Evolutionary conservation across 2,329 filamentous ascomycete genomes (phyloP).

Genomic region (Verticillium klebahnii): DNA sequence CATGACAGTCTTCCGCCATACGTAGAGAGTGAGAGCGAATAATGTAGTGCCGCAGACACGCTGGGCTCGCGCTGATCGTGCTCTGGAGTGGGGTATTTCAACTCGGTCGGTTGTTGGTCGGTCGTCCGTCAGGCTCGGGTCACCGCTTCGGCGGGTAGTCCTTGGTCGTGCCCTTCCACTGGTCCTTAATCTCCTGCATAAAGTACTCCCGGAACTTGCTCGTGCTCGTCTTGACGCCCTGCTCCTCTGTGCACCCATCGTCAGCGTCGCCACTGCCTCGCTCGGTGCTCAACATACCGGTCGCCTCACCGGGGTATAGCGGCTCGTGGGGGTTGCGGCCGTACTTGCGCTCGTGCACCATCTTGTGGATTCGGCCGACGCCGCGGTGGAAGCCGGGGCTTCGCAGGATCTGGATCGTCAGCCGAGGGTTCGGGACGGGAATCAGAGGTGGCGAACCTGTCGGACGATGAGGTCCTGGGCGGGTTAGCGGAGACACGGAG

Average conservation of each 20-base stretch:
- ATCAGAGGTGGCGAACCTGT: background rate
- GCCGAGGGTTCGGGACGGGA: background rate
- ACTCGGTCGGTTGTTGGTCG: background rate
- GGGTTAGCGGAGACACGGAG: background rate
- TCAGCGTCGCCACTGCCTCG: background rate
- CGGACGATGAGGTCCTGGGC: background rate
- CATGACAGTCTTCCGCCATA: background rate
- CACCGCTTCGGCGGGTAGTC: conserved; percentile 22
- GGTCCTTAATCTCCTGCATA: conserved; percentile 45
- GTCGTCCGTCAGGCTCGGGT: background rate
- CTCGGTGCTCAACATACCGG: conserved; percentile 26
- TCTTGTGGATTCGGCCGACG: conserved; percentile 47
- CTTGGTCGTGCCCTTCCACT: conserved; percentile 39
- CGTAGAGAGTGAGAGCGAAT: background rate
- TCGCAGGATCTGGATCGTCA: conserved; percentile 36
- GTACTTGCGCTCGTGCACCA: conserved; percentile 41
- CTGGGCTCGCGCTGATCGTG: background rate
- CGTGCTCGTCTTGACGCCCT: background rate
- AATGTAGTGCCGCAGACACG: background rate
- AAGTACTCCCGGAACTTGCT: conserved; percentile 32
- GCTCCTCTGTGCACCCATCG: background rate
- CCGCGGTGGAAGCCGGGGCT: conserved; percentile 47
- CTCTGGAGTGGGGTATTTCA: background rate
- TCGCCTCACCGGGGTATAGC: conserved; percentile 46
- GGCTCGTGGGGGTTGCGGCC: conserved; percentile 48